Evolutionary conservation across 768 basidiomycete species (phyloP), one percentile per base, ranked within the genome.

Genomic region (Naganishia vishniacii): DNA sequence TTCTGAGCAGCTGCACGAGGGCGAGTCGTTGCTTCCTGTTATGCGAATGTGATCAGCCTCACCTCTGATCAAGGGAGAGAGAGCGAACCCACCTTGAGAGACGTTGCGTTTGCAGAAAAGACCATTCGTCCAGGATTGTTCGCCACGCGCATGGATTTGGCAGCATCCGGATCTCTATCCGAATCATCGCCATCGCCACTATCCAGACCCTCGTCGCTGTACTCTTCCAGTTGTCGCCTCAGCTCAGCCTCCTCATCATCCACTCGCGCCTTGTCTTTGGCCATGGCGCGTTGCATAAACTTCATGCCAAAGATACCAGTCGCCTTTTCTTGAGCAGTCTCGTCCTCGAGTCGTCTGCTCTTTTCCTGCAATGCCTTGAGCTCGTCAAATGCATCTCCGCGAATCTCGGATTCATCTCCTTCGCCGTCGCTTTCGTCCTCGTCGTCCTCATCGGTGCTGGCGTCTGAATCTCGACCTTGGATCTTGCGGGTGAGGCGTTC

Each of bases 241-340:
- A 94, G 85, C 69, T 88, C 87, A 62, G 88, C 88, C 4, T 83
- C 85, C 67, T 84, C 82, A 62, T 81, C 81, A 64, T 86, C 81
- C 0, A 83, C 84, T 59, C 81, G 80, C 9, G 75, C 79, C 69
- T 82, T 79, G 62, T 86, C 83, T 67, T 89, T 81, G 4, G 83
- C 84, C 80, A 88, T 85, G 0, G 91, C 93, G 48, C 92, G 87
- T 76, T 88, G 87, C 94, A 99, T 99, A 78, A 98, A 99, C 79
- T 95, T 97, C 95, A 98, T 97, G 67, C 84, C 83, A 74, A 95
- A 88, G 11, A 97, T 82, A 65, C 88, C 84, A 78, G 87, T 88
- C 51, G 80, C 78, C 69, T 83, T 83, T n/a, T 29, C 62, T 18
- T 58, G 49, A 9, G 44, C 65, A 15, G 51, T 65, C 26, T 61